These are phyloP conservation scores for Tolypocladium guangdongense DNA, from an alignment of 2,329 filamentous ascomycete species.

Conservation along the genomic window DNA sequence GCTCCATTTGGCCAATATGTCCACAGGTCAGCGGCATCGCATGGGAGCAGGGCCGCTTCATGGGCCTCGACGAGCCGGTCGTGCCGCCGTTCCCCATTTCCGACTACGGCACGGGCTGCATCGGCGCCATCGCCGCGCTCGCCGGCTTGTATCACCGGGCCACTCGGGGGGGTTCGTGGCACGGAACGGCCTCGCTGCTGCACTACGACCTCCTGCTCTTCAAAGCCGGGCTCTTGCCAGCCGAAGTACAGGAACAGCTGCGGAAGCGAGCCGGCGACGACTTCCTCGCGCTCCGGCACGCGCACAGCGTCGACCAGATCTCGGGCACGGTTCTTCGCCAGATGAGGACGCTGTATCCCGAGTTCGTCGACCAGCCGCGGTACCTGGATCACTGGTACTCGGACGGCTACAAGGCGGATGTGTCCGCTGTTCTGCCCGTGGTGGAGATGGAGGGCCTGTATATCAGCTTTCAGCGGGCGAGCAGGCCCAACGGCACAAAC, in stretches of 20 bases:
- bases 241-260: slow-evolving; percentile 39
- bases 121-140: slow-evolving; percentile 57
- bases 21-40: slow-evolving; percentile 42
- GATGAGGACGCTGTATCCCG: slow-evolving; percentile 40
- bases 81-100: slow-evolving; percentile 55
- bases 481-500: slow-evolving; percentile 44
- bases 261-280: slow-evolving; percentile 35
- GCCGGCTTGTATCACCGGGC: slow-evolving; percentile 52
- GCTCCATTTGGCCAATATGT: neutral
- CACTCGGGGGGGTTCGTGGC: slow-evolving; percentile 53
- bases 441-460: slow-evolving; percentile 32
- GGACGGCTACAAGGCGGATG: slow-evolving; percentile 26
- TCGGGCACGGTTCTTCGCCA: slow-evolving; percentile 45
- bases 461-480: slow-evolving; percentile 31
- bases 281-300: slow-evolving; percentile 47
- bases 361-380: slow-evolving; percentile 37
- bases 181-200: slow-evolving; percentile 51
- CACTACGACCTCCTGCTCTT: slow-evolving; percentile 61
- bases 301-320: slow-evolving; percentile 55
- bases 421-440: slow-evolving; percentile 31
- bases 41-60: slow-evolving; percentile 51
- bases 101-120: slow-evolving; percentile 61
- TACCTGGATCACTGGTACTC: slow-evolving; percentile 40
- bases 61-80: slow-evolving; percentile 51
- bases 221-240: slow-evolving; percentile 45